Percentiles rank a stretch among this genome's conserved stretches.
phyloP scores from a whole-genome alignment of 2,329 filamentous ascomycete genomes.

The Venturia aucupariae region DNA sequence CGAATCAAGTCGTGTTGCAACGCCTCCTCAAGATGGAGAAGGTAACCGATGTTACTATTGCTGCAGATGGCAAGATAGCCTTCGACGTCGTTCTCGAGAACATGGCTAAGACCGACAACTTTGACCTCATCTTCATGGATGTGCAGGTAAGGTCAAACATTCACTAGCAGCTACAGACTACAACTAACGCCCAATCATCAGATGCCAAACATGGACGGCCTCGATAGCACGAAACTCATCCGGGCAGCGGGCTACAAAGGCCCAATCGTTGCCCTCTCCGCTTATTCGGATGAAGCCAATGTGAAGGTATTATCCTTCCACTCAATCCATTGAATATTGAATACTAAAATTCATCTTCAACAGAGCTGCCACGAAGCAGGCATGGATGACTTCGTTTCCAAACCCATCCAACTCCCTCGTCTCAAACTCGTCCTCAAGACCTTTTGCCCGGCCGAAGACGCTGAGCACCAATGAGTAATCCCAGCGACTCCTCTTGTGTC shows the following conservation, averaged over 20 bases:
- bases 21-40: constrained; percentile 67
- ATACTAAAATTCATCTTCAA: constrained; percentile 17
- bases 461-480: background rate
- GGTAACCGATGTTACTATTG: constrained; percentile 80
- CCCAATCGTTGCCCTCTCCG: constrained; percentile 83
- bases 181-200: constrained; percentile 26
- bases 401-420: constrained; percentile 69
- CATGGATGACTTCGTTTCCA: constrained; percentile 81
- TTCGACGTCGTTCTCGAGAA: constrained; percentile 75
- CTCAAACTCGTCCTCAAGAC: constrained; percentile 77
- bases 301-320: constrained; percentile 55
- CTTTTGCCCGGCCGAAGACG: constrained; percentile 48
- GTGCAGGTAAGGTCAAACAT: constrained; percentile 43
- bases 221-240: constrained; percentile 79
- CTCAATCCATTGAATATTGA: background rate
- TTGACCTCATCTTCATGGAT: constrained; percentile 93
- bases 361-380: constrained; percentile 63
- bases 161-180: background rate
- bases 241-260: constrained; percentile 77
- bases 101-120: constrained; percentile 63
- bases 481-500: background rate
- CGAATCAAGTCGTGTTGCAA: constrained; percentile 39
- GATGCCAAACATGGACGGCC: constrained; percentile 87
- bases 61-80: constrained; percentile 66
- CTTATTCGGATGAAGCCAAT: constrained; percentile 85